Evolutionary conservation across 1,284 basidiomycete genomes (phyloP).

Genomic region (Paramarasmius palmivorus): DNA sequence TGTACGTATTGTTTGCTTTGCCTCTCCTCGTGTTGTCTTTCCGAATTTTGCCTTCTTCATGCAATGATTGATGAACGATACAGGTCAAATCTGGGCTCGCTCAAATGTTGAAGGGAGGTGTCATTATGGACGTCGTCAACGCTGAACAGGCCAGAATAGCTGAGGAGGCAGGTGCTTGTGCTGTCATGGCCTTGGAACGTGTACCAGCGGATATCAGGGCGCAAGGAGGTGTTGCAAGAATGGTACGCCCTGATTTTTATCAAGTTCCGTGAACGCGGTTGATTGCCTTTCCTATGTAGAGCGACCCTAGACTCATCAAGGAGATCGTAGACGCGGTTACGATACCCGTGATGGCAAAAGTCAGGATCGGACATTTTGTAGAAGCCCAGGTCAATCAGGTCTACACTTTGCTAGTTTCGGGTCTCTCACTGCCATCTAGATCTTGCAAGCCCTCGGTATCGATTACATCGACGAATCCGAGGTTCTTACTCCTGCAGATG

Average conservation of each 20-base stretch:
- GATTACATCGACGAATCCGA: constrained; percentile 99
- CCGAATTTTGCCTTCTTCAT: neutral
- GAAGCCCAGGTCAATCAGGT: constrained; percentile 76
- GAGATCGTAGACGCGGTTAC: constrained; percentile 91
- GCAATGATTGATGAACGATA: neutral
- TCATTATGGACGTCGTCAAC: constrained; percentile 93
- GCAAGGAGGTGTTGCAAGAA: constrained; percentile 90
- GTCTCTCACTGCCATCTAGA: no score
- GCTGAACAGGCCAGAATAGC: constrained; percentile 93
- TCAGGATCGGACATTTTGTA: constrained; percentile 96
- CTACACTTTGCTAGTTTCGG: no score
- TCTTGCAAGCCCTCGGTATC: constrained; percentile 91
- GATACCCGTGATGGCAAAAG: constrained; percentile 93
- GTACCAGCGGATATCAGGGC: constrained; percentile 95
- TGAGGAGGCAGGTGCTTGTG: constrained; percentile 96
- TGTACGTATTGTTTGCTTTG: constrained; percentile 35
- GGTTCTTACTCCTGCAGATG: constrained; percentile 95
- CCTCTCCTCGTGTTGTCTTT: constrained; percentile 8
- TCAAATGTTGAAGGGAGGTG: constrained; percentile 94
- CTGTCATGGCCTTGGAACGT: constrained; percentile 96
- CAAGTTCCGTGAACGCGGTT: neutral
- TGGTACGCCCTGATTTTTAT: constrained; percentile 56
- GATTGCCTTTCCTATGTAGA: constrained; percentile 44
- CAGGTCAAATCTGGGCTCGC: constrained; percentile 93
- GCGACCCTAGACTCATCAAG: constrained; percentile 97